Base-by-base conservation (phyloP, 768 basidiomycete genomes). In the Glaciozyma martinii region DNA sequence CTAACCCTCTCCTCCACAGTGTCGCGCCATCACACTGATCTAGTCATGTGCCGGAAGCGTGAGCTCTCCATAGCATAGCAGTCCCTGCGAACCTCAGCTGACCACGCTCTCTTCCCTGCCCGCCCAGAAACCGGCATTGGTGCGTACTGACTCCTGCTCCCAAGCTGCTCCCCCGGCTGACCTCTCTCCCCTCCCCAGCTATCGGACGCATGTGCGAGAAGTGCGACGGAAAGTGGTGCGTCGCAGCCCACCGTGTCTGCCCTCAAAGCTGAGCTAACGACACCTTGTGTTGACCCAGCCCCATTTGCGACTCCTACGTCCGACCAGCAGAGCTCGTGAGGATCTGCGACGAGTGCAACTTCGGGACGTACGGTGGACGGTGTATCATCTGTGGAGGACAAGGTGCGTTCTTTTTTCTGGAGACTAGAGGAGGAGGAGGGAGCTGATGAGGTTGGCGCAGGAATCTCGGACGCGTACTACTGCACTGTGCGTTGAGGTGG, bases 321-420 rank as follows among this genome's bases (percentile, higher is more conserved):
- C 85, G 95, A 72, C 95, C 95, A 73, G 93, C 94, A 79, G 98
- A 94, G 29, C 82, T 98, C 70, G 95, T 98, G 64, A 85, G 94
- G 68, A 97, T 97, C 71, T 99, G 95, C 77, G 95, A 99, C 76
- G 95, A 99, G 80, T 99, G 95, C 78, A 98, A 98, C 78, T 99
- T 98, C 79, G 90, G 92, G 71, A 94, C 91, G 53, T 95, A 95
- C 76, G 92, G 95, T 29, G 94, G 94, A 57, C 82, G 92, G 69
- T 99, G 95, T 76, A 98, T 97, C 78, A 95, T 98, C 67, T 99
- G 95, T 72, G 90, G 92, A 56, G 86, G 91, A 52, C 91, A 90
- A 72, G 94, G 93, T 95, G 72, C 67, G 82, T 49, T 64, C 13
- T 10, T 44, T 13, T 21, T 33, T 58, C 21, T 42, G 19, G 21